A percentile compares a stretch with the other conserved stretches of the same genome.
phyloP scores from a whole-genome alignment of 345 rosid species.

The Hibiscus tridactylites region DNA sequence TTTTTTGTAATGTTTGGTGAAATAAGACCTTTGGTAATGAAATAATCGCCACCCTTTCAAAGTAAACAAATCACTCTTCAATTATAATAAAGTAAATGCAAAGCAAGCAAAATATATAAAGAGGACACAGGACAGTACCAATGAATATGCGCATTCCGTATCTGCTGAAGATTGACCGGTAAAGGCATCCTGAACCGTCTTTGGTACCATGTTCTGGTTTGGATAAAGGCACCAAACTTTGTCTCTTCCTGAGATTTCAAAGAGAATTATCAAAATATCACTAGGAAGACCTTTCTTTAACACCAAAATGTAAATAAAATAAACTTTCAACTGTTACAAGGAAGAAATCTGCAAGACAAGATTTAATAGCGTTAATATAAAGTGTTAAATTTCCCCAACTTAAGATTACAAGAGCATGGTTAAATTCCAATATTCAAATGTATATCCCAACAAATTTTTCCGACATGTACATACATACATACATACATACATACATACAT shows the following conservation, averaged over 20 bases:
- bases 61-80: not conserved
- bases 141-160: conserved; percentile 10
- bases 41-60: not conserved
- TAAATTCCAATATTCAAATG: no score
- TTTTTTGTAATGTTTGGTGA: not conserved
- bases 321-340: not conserved
- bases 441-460: no score
- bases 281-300: not conserved
- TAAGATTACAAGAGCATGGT: no score
- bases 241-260: conserved; percentile 49
- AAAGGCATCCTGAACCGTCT: conserved; percentile 51
- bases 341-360: not conserved
- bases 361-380: not conserved
- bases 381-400: no score
- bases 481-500: no score
- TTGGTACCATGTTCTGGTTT: conserved; percentile 47
- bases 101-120: not conserved
- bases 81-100: not conserved
- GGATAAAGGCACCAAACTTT: conserved; percentile 91
- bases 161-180: conserved; percentile 25
- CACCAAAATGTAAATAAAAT: not conserved
- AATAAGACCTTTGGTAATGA: not conserved
- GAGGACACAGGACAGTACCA: conserved; percentile 10
- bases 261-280: not conserved
- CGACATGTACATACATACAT: no score